Conservation (phyloP, 2,329 filamentous ascomycete species). For the Hypoxylon sp. region DNA sequence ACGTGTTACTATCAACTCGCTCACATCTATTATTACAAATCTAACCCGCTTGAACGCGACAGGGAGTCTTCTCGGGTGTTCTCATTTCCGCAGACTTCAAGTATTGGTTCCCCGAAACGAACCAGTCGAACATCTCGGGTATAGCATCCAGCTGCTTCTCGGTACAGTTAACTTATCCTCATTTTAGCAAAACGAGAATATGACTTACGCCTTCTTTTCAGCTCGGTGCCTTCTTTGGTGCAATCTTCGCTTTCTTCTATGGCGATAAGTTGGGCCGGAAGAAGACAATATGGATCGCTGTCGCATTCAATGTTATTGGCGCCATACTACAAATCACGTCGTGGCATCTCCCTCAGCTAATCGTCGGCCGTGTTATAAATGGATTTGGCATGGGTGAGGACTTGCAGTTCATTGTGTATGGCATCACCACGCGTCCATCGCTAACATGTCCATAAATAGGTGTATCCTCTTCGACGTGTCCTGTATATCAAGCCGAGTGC, state of each 20-base stretch:
- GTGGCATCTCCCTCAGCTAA: conserved; percentile 41
- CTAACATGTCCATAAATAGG: not conserved
- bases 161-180: conserved; percentile 46
- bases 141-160: conserved; percentile 58
- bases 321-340: conserved; percentile 65
- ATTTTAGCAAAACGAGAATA: not conserved
- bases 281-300: conserved; percentile 70
- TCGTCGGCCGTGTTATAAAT: conserved; percentile 45
- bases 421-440: not conserved
- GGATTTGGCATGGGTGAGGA: conserved; percentile 43
- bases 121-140: conserved; percentile 55
- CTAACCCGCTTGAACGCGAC: not conserved
- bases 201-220: conserved; percentile 1
- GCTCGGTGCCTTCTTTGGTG: conserved; percentile 74
- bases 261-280: conserved; percentile 76
- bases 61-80: conserved; percentile 57
- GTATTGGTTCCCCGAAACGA: conserved; percentile 52
- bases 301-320: conserved; percentile 70
- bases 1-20: conserved; percentile 33
- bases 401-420: not conserved
- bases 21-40: not conserved
- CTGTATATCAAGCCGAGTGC: conserved; percentile 45
- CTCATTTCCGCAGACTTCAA: conserved; percentile 56
- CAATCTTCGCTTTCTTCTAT: conserved; percentile 69
- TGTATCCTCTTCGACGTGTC: conserved; percentile 45